Evolutionary conservation across 495 filamentous ascomycete genomes (phyloP).

Genomic region (Xylaria nigripes): DNA sequence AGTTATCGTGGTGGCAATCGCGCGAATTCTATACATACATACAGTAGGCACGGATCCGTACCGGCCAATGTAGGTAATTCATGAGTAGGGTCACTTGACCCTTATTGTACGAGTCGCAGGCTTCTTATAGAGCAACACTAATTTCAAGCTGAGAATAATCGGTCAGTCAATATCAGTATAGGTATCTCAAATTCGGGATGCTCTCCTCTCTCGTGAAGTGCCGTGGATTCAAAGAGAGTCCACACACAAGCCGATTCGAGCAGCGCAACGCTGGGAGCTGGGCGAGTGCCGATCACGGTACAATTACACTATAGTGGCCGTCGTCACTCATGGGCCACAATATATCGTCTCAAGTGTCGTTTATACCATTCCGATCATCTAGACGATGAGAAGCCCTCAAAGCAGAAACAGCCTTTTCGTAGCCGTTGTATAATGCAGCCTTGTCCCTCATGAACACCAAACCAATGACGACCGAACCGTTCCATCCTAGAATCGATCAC

Average conservation of each 20-base stretch:
- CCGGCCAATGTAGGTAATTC: too few species aligned
- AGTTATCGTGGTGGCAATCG: too few species aligned
- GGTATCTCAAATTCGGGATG: background rate
- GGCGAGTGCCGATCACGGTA: slow-evolving; percentile 1
- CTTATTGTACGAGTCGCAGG: background rate
- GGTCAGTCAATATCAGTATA: background rate
- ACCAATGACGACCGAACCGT: slow-evolving; percentile 38
- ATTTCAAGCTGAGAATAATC: background rate
- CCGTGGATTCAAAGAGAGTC: background rate
- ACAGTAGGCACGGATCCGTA: too few species aligned
- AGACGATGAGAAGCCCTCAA: slow-evolving; percentile 38
- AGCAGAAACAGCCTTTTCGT: slow-evolving; percentile 35
- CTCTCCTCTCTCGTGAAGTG: background rate
- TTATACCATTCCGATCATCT: slow-evolving; percentile 30
- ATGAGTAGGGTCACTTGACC: background rate
- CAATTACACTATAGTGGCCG: background rate
- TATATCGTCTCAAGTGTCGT: slow-evolving; percentile 22
- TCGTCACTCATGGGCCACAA: slow-evolving; percentile 3
- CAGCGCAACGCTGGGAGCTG: background rate
- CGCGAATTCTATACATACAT: too few species aligned
- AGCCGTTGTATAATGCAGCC: slow-evolving; percentile 37
- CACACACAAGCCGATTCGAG: background rate
- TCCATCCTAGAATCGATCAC: slow-evolving; percentile 24
- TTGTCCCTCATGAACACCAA: slow-evolving; percentile 45
- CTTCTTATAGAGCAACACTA: background rate